Percentiles rank a stretch among this genome's conserved stretches.
Evolutionary conservation across 1,284 basidiomycete species (phyloP).

Genomic region (Athelia psychrophila): DNA sequence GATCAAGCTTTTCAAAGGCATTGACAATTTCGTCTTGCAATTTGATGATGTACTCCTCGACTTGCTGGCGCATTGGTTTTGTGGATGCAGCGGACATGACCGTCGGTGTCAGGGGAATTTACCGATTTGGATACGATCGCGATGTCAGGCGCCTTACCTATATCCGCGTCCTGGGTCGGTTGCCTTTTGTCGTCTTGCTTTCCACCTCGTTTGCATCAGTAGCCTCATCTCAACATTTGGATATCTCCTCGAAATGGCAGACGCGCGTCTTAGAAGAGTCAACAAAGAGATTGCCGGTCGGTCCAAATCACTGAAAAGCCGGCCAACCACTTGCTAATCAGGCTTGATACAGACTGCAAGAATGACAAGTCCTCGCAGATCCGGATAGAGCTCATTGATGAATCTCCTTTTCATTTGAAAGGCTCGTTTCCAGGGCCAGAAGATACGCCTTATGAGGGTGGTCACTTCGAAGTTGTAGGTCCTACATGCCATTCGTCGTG

Average conservation of each 20-base stretch:
- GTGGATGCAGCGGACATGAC: constrained; percentile 12
- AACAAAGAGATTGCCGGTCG: constrained; percentile 90
- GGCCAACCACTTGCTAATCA: constrained; percentile 34
- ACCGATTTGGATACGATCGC: no score
- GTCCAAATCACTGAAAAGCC: constrained; percentile 16
- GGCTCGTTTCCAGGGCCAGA: constrained; percentile 92
- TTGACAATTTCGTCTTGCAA: constrained; percentile 85
- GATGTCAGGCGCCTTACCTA: neutral
- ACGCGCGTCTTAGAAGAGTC: constrained; percentile 85
- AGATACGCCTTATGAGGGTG: constrained; percentile 93
- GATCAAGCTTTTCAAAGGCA: constrained; percentile 81
- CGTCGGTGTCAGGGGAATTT: neutral
- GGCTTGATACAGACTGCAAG: constrained; percentile 73
- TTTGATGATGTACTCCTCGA: constrained; percentile 76
- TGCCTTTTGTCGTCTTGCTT: no score
- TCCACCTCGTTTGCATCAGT: no score
- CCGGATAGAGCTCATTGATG: constrained; percentile 82
- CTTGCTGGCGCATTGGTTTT: constrained; percentile 73
- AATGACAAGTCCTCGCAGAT: constrained; percentile 89
- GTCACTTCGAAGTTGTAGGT: constrained; percentile 89
- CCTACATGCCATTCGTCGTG: constrained; percentile 42
- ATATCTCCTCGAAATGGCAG: constrained; percentile 47
- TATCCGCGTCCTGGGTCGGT: no score
- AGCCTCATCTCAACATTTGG: no score
- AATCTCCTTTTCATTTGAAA: constrained; percentile 84